Evolutionary conservation across 805 yeast species (phyloP).

Genomic region (Komagataella pastoris): DNA sequence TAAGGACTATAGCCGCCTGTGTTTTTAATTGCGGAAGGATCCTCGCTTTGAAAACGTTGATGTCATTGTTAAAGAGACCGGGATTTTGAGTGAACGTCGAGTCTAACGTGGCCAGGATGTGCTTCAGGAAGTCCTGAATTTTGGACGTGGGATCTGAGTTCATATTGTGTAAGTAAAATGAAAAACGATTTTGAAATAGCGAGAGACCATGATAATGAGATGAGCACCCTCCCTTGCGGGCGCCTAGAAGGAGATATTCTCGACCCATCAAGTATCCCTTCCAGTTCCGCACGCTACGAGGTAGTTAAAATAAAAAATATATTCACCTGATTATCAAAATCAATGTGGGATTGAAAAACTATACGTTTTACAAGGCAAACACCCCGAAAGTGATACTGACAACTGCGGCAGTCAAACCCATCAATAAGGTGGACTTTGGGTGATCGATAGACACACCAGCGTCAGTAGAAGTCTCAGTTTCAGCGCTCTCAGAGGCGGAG

Average conservation of each 20-base stretch:
- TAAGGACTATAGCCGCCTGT: slow-evolving; percentile 38
- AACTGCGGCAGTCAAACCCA: background rate
- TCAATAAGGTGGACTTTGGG: background rate
- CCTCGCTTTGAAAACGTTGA: slow-evolving; percentile 7
- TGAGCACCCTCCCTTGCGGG: background rate
- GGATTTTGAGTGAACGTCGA: slow-evolving; percentile 1
- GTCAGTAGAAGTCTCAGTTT: background rate
- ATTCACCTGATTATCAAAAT: background rate
- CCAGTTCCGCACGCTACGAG: background rate
- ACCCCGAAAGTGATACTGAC: background rate
- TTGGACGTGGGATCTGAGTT: background rate
- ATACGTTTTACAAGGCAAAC: background rate
- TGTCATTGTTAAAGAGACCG: slow-evolving; percentile 3
- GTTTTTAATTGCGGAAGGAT: slow-evolving; percentile 34
- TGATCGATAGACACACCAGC: background rate
- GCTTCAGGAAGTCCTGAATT: slow-evolving; percentile 6
- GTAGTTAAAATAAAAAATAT: no score
- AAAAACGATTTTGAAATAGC: background rate
- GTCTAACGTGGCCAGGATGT: slow-evolving; percentile 4
- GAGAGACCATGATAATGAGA: background rate
- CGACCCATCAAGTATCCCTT: background rate
- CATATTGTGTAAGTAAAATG: background rate
- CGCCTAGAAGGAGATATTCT: background rate
- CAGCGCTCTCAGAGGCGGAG: background rate
- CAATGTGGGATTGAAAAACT: background rate